Evolutionary conservation across 768 basidiomycete genomes (phyloP).

Genomic region (Tulasnella sp.): DNA sequence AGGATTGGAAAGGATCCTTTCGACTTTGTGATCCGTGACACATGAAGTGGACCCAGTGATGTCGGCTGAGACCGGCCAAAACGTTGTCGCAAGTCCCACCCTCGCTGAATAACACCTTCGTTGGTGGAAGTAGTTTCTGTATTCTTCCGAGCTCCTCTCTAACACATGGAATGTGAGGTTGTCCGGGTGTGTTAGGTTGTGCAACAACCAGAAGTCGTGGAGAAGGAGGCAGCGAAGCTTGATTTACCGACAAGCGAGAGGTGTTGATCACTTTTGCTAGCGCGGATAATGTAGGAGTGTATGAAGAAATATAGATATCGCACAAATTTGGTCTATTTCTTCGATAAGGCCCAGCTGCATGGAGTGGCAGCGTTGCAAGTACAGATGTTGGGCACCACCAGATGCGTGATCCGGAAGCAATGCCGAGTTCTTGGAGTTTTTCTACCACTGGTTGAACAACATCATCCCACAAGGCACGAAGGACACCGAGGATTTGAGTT

Average conservation of each 20-base stretch:
- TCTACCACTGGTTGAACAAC: neutral
- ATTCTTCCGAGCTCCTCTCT: neutral
- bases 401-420: neutral
- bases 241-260: no score
- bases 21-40: neutral
- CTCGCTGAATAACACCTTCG: neutral
- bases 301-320: conserved; percentile 4
- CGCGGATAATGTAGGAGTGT: neutral
- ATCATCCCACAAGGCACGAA: neutral
- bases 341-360: conserved; percentile 2
- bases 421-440: neutral
- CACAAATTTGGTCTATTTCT: neutral
- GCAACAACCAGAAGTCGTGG: neutral
- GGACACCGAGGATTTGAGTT: neutral
- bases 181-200: neutral
- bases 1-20: neutral
- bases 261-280: neutral
- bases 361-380: neutral
- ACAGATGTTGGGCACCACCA: conserved; percentile 7
- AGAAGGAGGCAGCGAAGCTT: no score
- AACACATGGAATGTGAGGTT: neutral
- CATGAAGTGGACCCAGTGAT: conserved; percentile 5
- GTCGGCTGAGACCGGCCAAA: neutral
- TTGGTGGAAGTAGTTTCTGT: neutral
- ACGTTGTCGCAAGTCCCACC: neutral